Evolutionary conservation across 257 asterid genomes (phyloP), one percentile per base, ranked within the genome.

Genomic region (Salvia splendens): DNA sequence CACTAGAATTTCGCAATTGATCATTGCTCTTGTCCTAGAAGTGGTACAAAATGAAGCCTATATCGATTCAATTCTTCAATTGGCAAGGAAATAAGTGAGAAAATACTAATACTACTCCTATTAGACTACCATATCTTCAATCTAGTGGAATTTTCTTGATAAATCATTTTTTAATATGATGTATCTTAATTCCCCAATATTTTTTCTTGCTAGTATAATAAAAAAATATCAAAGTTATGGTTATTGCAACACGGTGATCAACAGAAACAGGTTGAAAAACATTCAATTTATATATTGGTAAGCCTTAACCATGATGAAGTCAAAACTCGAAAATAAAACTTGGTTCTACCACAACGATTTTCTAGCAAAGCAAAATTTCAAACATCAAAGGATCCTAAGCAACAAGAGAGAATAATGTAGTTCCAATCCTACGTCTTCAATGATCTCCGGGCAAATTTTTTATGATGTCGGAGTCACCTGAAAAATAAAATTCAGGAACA

Each of bases 391-490:
- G 41, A 52, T 66, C 47, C 24, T 38, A 12, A 73, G 58, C 54
- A 64, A 52, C 4, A 55, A 70, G 17, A 40, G 10, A 16, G 30
- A 14, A 7, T 4, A 3, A 4, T 33, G 38, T 33, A 45, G 64
- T 32, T 43, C 56, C 12, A 40, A n/a, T 14, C 3, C 42, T 46
- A 15, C 12, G n/a, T 11, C 12, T 67, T 79, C 74, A 84, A 16
- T 80, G 90, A 70, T 81, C 94, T 12, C 82, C 81, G 0, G 96
- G 86, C 53, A 88, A 67, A 49, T 77, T 74, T 64, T 84, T 88
- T 83, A 86, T 88, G 68, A 88, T 86, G 64, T 86, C 94, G 2
- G 91, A 88, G 81, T 88, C 96, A 75, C 94, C 94, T 86, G 82
- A 54, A 56, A 64, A 55, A 20, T 12, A 1, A 52, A 53, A 33